phyloP scores from a whole-genome alignment of 2,329 filamentous ascomycete genomes.

The Ascochyta pisi region DNA sequence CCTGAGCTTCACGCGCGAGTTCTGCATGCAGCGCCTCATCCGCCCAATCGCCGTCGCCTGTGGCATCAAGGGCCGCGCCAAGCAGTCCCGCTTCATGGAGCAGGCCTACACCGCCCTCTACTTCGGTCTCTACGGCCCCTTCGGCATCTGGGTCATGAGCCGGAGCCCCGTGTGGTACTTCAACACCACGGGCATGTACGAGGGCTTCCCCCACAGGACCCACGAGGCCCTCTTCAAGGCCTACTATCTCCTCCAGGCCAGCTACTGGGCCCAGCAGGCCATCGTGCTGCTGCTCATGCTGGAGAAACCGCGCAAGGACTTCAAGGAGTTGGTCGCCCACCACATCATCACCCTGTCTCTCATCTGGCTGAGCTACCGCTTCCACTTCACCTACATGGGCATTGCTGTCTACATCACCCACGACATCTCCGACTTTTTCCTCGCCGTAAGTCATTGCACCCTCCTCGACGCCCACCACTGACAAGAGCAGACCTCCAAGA shows the following conservation, averaged over 20 bases:
- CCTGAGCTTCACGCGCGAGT: constrained; percentile 91
- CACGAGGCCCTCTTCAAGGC: constrained; percentile 87
- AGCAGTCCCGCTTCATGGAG: constrained; percentile 93
- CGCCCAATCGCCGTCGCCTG: constrained; percentile 74
- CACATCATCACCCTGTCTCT: constrained; percentile 87
- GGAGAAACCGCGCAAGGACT: constrained; percentile 94
- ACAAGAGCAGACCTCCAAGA: constrained; percentile 76
- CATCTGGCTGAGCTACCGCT: constrained; percentile 87
- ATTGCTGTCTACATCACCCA: constrained; percentile 93
- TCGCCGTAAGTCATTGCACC: constrained; percentile 69
- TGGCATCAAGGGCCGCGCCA: constrained; percentile 74
- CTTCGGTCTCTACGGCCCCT: constrained; percentile 81
- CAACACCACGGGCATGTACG: constrained; percentile 89
- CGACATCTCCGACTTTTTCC: constrained; percentile 94
- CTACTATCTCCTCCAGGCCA: constrained; percentile 93
- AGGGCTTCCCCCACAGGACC: constrained; percentile 81
- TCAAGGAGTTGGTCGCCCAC: constrained; percentile 89
- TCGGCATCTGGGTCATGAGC: constrained; percentile 89
- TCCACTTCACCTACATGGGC: constrained; percentile 96
- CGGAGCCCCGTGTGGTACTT: constrained; percentile 95
- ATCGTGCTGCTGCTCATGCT: constrained; percentile 85
- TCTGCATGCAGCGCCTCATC: constrained; percentile 90
- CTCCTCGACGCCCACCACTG: not conserved
- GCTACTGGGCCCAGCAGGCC: constrained; percentile 94
- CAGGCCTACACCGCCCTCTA: constrained; percentile 94